Evolutionary conservation across 208 protist genomes (phyloP), one percentile per base, ranked within the genome.

Genomic region (Crithidia expoeki): DNA sequence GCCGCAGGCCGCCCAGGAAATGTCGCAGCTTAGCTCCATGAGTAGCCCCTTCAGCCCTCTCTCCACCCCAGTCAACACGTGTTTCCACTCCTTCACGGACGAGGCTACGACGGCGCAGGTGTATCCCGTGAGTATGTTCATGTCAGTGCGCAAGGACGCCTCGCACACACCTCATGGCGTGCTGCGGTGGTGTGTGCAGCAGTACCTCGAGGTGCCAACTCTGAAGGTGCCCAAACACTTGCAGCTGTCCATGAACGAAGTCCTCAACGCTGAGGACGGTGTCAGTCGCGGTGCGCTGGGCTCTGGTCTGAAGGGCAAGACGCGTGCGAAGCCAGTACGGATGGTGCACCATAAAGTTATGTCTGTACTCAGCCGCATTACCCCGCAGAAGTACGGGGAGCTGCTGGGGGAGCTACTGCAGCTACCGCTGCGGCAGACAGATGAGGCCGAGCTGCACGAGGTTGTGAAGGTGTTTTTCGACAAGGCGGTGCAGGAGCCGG

Each of bases 141-240:
- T 91, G 68, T 93, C 85, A 6, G 79, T 84, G 10, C 88, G 91
- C 34, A 74, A 80, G 23, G 88, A 94, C 65, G 88, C 88, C 21
- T 86, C 91, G 23, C 91, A 96, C 79, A 96, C 91, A 36, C 91
- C 91, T 19, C 86, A 92, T 61, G 88, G 91, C 12, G 86, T 96
- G 30, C 75, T 96, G 33, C 63, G 72, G 38, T 96, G 91, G 91
- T 87, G 77, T 34, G 76, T 94, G 65, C 76, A 76, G 42, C 80
- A 89, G 68, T 96, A 94, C 73, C 38, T 85, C 9, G 74, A 88
- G 57, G 76, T 80, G 27, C 84, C 86, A n/a, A 75, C 80, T n/a
- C 74, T 96, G 59, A 94, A 92, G 70, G 87, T 94, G 49, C 91
- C 91, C n/a, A 46, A 27, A 23, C 91, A 96, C 69, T 75, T 96